phyloP scores from a whole-genome alignment of 2,329 filamentous ascomycete genomes.

The Rutstroemia sp. region DNA sequence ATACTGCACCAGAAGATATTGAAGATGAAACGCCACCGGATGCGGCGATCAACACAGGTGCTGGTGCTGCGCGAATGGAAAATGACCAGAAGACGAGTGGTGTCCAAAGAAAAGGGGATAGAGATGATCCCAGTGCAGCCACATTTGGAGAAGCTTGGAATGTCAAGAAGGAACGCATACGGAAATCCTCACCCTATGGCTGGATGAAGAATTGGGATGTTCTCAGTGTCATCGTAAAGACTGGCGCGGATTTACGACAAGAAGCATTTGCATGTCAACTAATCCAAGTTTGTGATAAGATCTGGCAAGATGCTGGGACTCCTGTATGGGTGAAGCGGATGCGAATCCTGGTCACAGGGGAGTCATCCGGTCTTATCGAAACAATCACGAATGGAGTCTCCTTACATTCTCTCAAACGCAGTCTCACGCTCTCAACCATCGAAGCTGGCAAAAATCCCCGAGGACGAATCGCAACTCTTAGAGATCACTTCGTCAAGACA shows the following conservation, averaged over 20 bases:
- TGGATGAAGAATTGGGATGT: constrained; percentile 90
- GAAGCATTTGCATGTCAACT: constrained; percentile 84
- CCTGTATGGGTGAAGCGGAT: constrained; percentile 86
- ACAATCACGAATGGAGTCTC: constrained; percentile 85
- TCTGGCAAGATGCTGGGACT: constrained; percentile 67
- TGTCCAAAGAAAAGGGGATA: constrained; percentile 71
- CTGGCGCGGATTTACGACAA: constrained; percentile 72
- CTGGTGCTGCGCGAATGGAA: constrained; percentile 77
- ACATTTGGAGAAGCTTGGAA: constrained; percentile 85
- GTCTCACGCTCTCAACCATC: constrained; percentile 67
- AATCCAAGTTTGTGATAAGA: constrained; percentile 73
- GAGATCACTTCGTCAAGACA: constrained; percentile 74
- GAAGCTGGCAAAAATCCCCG: constrained; percentile 66
- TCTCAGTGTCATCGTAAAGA: constrained; percentile 82
- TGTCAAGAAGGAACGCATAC: constrained; percentile 75
- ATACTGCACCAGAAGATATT: constrained; percentile 43
- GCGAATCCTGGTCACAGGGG: constrained; percentile 79
- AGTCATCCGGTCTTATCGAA: constrained; percentile 77
- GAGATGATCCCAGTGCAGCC: constrained; percentile 77
- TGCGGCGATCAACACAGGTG: constrained; percentile 51
- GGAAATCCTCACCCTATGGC: constrained; percentile 75
- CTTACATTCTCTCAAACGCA: constrained; percentile 78
- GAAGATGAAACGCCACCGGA: constrained; percentile 44
- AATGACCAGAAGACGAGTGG: constrained; percentile 84
- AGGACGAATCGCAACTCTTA: constrained; percentile 70